Evolutionary conservation across 805 yeast genomes (phyloP).

Genomic region (Wickerhamiella musiphila): DNA sequence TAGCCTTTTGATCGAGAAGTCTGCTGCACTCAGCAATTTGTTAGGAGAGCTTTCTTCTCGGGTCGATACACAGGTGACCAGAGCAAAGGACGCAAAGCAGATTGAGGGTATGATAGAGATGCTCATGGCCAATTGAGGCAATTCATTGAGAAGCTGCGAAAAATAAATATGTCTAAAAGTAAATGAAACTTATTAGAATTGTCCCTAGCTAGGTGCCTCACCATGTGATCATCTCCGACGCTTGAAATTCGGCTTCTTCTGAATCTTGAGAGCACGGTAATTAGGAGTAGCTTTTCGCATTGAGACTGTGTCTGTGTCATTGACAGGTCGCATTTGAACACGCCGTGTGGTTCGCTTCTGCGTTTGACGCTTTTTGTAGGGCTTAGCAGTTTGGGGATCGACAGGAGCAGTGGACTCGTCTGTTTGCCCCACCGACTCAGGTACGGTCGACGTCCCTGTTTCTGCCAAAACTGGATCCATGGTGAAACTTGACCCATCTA

Average conservation of each 20-base stretch:
- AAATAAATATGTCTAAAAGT: too few species aligned
- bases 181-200: neutral
- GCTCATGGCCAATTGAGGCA: too few species aligned
- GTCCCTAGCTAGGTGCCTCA: neutral
- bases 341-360: conserved; percentile 22
- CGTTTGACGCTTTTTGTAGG: conserved; percentile 22
- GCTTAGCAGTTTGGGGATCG: conserved; percentile 17
- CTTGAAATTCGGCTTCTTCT: conserved; percentile 1
- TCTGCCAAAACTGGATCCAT: too few species aligned
- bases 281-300: conserved; percentile 3
- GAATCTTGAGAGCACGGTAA: conserved; percentile 6
- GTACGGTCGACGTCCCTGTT: too few species aligned
- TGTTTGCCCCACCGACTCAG: too few species aligned
- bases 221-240: neutral
- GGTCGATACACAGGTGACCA: conserved; percentile 49
- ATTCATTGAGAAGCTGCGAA: too few species aligned
- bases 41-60: conserved; percentile 37
- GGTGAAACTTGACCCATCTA: too few species aligned
- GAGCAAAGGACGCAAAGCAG: conserved; percentile 74
- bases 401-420: too few species aligned
- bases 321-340: conserved; percentile 12
- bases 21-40: conserved; percentile 63
- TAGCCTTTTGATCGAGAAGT: conserved; percentile 50
- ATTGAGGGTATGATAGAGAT: conserved; percentile 89
- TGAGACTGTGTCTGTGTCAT: conserved; percentile 4